Evolutionary conservation across 2,329 filamentous ascomycete species (phyloP), one percentile per base, ranked within the genome.

Genomic region (Claviceps digitariae): DNA sequence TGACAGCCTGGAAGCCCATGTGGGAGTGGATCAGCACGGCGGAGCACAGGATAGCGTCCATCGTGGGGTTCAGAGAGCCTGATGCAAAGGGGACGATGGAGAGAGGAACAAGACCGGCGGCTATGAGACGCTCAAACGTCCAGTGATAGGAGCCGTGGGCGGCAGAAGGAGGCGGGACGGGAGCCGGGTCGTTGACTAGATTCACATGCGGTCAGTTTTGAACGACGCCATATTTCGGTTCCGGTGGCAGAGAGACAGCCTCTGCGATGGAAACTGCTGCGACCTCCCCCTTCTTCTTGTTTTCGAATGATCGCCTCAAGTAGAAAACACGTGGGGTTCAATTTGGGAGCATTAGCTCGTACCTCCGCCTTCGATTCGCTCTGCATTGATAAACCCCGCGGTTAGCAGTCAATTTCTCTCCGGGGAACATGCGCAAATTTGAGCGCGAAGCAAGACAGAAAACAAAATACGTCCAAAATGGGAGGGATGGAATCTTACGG

Each of bases 91-190:
- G 93, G 41, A 90, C 85, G 60, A 97, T 77, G 58, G 86, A 89
- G 59, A 98, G 76, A 50, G 93, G 94, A 57, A 98, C 75, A 57
- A 98, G 81, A 53, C 82, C 86, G 54, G 81, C 84, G 54, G 89
- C 84, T 62, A 97, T 74, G 54, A 89, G 68, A 66, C 88, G 90
- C 78, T 98, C 93, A 65, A 95, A 95, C 56, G 86, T 87, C 93
- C 93, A 98, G 80, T 98, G 93, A 77, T 97, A 98, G 71, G 87
- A 94, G 63, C 93, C 93, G 74, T 98, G 88, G 53, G 82, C 75
- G 44, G 91, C 83, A 61, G 79, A 81, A 52, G 87, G 72, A 23
- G 79, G 67, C 47, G 90, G 90, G 25, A 95, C 71, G 41, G 81
- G 81, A 34, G 81, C 86, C 53, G 93, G 81, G 65, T 97, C 90